Base-by-base conservation (phyloP, 2,329 filamentous ascomycete species). In the Neopestalotiopsis clavispora region DNA sequence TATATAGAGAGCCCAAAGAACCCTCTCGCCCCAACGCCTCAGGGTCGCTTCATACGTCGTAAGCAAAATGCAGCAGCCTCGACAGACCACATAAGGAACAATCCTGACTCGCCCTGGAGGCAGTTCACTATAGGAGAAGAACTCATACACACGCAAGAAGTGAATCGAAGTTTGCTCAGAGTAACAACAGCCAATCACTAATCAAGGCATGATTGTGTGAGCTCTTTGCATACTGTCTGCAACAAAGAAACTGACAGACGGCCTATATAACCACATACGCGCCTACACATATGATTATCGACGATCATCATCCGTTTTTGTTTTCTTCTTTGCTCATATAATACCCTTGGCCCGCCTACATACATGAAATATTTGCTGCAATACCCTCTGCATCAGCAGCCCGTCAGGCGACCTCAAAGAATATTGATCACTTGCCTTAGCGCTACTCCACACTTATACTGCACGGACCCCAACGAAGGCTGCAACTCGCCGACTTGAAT, bases 381-480 rank as follows among this genome's bases (percentile, higher is more conserved):
- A 52, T 52, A 52, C 45, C 23, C 23, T 52, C 45, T 52, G 45
- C 45, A 52, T 52, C 45, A 52, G 45, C 45, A 52, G n/a, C 45
- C 23, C 45, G n/a, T 52, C 45, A 52, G 45, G 14, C 45, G 45
- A 52, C 45, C 20, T n/a, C 7, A 7, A 28, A 52, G 17, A 52
- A 52, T 62, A 62, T 62, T 62, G 59, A 28, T 14, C 59, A 40
- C 32, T 34, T 62, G 32, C 59, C 28, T 62, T 62, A 62, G 59
- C 59, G 30, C 59, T 20, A 10, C 59, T 62, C 59, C 59, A 62
- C 59, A n/a, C 45, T 52, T 38, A 62, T 30, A 20, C 59, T n/a
- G 59, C 59, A 62, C 59, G 34, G 59, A 62, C 59, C 59, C 59
- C 34, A 38, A 34, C 34, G 14, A 14, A 23, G 13, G 57, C 57